Conservation (phyloP, 2,329 filamentous ascomycete genomes). For the Curvularia sp. region DNA sequence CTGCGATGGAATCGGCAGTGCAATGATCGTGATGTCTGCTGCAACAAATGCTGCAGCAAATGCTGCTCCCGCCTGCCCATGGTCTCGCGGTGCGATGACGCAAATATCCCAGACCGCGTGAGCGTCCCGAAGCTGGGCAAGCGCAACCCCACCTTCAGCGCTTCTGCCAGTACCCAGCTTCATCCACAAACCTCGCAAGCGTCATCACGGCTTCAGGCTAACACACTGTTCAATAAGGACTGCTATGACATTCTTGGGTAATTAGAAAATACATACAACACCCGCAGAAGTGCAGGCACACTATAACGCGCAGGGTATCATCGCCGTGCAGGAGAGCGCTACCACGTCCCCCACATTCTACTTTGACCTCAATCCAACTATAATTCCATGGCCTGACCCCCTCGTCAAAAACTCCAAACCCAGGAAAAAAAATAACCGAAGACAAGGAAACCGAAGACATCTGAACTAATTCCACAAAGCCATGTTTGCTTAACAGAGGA, state of each 20-base stretch:
- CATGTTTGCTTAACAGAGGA: neutral
- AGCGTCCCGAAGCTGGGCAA: constrained; percentile 18
- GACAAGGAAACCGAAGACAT: constrained; percentile 6
- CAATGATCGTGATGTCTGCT: neutral
- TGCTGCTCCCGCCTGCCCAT: constrained; percentile 23
- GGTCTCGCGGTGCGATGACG: constrained; percentile 34
- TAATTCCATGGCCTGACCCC: constrained; percentile 3
- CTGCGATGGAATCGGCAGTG: neutral
- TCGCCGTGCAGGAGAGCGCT: constrained; percentile 18
- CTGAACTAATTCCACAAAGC: neutral
- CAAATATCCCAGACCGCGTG: constrained; percentile 21
- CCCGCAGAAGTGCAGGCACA: constrained; percentile 9
- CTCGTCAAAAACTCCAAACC: constrained; percentile 5
- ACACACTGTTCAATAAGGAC: neutral
- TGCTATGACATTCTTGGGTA: constrained; percentile 19
- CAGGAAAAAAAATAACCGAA: neutral
- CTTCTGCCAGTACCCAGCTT: neutral
- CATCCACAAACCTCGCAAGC: neutral
- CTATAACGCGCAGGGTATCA: constrained; percentile 20
- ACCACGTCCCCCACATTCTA: constrained; percentile 10
- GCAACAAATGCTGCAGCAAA: constrained; percentile 3
- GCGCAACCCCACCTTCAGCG: constrained; percentile 9
- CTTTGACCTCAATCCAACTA: constrained; percentile 14
- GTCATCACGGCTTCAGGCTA: neutral
- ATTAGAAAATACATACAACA: constrained; percentile 16